phyloP scores from a whole-genome alignment of 441 rosid genomes.

The Populus hybrid region DNA sequence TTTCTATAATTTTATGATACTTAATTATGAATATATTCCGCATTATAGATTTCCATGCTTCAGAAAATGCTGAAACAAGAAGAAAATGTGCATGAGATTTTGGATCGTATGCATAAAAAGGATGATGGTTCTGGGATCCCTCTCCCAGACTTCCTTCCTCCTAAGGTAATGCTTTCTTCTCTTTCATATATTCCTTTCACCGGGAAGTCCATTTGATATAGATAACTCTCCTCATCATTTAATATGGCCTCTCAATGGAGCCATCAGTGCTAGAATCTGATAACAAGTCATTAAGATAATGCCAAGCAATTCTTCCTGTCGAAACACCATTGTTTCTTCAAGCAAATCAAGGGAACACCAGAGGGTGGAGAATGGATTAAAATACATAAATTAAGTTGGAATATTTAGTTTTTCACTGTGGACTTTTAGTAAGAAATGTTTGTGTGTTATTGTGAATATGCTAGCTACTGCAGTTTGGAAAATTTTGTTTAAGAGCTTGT shows the following conservation, averaged over 20 bases:
- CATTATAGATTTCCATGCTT: slow-evolving; percentile 56
- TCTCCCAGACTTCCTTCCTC: slow-evolving; percentile 74
- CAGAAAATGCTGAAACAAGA: slow-evolving; percentile 75
- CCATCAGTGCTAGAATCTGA: too few species aligned
- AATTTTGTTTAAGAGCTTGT: too few species aligned
- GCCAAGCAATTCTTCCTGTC: background rate
- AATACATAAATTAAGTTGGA: background rate
- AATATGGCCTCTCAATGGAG: too few species aligned
- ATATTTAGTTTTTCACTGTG: background rate
- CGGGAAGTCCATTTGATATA: background rate
- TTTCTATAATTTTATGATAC: background rate
- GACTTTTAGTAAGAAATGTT: background rate
- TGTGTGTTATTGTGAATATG: too few species aligned
- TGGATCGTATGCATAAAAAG: slow-evolving; percentile 50
- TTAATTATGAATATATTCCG: background rate
- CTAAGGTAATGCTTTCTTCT: slow-evolving; percentile 45
- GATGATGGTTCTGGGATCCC: slow-evolving; percentile 32
- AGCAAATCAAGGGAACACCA: too few species aligned
- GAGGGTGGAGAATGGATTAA: background rate
- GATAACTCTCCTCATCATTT: background rate
- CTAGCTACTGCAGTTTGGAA: too few species aligned
- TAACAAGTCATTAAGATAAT: too few species aligned
- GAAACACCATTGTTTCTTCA: too few species aligned
- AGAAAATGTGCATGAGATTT: slow-evolving; percentile 65
- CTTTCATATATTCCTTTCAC: background rate